Evolutionary conservation across 441 rosid species (phyloP), one percentile per base, ranked within the genome.

Genomic region (Jatropha multifida): DNA sequence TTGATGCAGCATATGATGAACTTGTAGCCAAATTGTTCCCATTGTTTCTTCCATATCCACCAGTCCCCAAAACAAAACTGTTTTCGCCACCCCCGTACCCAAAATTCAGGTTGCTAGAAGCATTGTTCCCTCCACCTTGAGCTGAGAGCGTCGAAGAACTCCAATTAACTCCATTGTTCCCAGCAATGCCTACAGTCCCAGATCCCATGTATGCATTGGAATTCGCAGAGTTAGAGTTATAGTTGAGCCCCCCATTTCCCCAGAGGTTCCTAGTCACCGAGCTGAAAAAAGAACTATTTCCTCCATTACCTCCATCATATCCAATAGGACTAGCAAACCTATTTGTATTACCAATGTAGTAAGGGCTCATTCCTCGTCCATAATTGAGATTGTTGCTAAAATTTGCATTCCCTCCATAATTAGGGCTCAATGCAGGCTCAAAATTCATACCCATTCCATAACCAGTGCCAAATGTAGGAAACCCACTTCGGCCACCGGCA

Each of bases 301-400:
- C 98, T 80, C 95, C 96, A 78, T 81, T 90, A 58, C 92, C 90
- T 74, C 88, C 88, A 72, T 89, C 94, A 73, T 87, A 89, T 63
- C 96, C 88, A 75, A 89, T 82, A 52, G 92, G 88, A 82, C 81
- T 89, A 78, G 74, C 81, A 83, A 83, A 86, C 82, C 94, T 86
- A 86, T 88, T 92, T 23, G 94, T 73, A 88, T 90, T 93, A 15
- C 92, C 90, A 80, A 86, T 79, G 71, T 87, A 95, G 81, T 90
- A 93, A 8, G 99, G 97, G 69, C 82, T 90, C 93, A 95, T 59
- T 65, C 89, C 97, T 83, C 92, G 84, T 55, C 93, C 97, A 85
- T 90, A 92, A 72, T 87, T 88, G 48, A 92, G 75, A 64, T 89
- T 92, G 72, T 84, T 85, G 74, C 79, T 87, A 78, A 88, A 88